Evolutionary conservation across 768 basidiomycete genomes (phyloP).

Genomic region (Kwoniella bestiolae): DNA sequence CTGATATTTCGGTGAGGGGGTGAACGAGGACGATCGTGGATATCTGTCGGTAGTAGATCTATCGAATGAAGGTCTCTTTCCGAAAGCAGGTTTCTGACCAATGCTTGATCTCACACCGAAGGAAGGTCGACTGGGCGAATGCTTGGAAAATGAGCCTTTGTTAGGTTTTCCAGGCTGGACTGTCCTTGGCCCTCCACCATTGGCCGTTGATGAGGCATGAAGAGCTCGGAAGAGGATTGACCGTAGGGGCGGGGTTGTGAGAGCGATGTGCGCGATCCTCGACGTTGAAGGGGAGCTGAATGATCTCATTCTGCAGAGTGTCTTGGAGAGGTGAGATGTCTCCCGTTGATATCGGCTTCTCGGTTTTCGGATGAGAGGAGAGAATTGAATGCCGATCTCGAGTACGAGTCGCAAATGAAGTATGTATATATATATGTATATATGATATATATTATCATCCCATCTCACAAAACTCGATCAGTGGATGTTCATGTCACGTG

Average conservation of each 20-base stretch:
- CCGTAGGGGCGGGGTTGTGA: slow-evolving; percentile 24
- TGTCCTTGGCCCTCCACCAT: not conserved
- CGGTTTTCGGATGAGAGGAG: no score
- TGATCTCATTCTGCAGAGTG: not conserved
- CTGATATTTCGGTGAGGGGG: not conserved
- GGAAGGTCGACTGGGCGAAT: not conserved
- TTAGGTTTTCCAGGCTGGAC: slow-evolving; percentile 3
- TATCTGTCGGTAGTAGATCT: not conserved
- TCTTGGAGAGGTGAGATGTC: no score
- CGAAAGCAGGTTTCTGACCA: slow-evolving; percentile 6
- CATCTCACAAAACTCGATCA: not conserved
- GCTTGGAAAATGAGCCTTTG: not conserved
- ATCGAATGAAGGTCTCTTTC: not conserved
- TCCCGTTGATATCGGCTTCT: no score
- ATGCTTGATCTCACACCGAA: not conserved
- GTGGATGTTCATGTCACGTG: slow-evolving; percentile 24
- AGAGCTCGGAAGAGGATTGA: slow-evolving; percentile 31
- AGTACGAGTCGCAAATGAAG: no score
- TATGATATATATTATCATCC: no score
- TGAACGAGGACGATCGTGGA: no score
- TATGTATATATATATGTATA: no score
- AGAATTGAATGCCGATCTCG: no score
- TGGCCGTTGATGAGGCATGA: slow-evolving; percentile 1
- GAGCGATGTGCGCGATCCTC: slow-evolving; percentile 15
- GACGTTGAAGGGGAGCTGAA: not conserved